Base-by-base conservation (phyloP, 192 early-diverging fungal species). In the Backusella circina region DNA sequence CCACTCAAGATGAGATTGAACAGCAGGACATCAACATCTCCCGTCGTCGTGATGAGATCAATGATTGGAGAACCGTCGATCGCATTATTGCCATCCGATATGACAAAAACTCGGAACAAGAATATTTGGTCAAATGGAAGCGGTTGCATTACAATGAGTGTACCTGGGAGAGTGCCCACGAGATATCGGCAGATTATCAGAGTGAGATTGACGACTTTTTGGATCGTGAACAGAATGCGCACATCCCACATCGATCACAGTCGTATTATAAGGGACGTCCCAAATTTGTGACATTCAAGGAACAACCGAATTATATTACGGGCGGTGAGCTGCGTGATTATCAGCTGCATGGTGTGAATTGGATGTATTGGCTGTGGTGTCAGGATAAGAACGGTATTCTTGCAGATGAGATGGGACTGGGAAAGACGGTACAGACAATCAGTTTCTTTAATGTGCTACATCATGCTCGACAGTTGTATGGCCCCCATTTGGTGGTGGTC, bases 361-460 rank as follows among this genome's bases (percentile, higher is more conserved):
- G 98, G 98, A 94, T 97, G 91, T 95, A 95, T 3, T 89, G 92
- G 71, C 83, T 99, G 50, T 99, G 97, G 97, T 93, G 95, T 76
- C 88, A 89, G 66, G 95, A 98, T 84, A 87, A 95, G 80, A 99
- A 99, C 78, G 98, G 97, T 5, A 99, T 99, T 74, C 75, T 99
- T 37, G 98, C 97, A 0, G 97, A 99, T 77, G 97, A 99, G 84
- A 91, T 93, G 95, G 92, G 95, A 18, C 82, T 98, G 21, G 98
- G 98, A 5, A 99, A 99, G 85, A 99, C 98, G 0, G 88, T 99
- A 2, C 98, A 99, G 83, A 96, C 95, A 2, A 96, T 99, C 68
- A 92, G 95, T 28, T 96, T 98, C 75, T 84, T 99, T 18, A 92
- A 89, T 28, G 96, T 95, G 67, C 84, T 99, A 13, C 95, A 95